Conservation (phyloP, 441 rosid genomes). For the Populus hybrid region DNA sequence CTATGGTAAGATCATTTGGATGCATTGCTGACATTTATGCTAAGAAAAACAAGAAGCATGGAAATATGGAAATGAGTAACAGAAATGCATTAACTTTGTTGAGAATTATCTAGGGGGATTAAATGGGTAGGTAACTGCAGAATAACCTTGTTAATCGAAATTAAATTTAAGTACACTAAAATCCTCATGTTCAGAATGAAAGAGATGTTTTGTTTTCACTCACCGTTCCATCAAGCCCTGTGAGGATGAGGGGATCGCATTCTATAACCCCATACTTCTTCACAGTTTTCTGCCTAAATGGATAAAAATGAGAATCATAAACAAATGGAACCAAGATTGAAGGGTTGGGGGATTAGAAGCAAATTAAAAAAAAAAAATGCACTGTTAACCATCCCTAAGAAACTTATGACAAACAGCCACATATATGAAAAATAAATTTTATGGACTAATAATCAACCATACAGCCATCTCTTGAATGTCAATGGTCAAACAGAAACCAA, state of each 20-base stretch:
- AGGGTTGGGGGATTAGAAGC: neutral
- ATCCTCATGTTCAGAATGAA: slow-evolving; percentile 4
- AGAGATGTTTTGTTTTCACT: slow-evolving; percentile 34
- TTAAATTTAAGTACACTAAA: neutral
- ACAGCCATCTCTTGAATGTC: slow-evolving; percentile 12
- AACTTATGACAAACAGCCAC: neutral
- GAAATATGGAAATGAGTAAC: neutral
- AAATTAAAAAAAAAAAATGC: neutral
- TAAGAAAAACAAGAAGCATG: neutral
- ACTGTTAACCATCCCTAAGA: neutral
- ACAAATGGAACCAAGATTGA: neutral
- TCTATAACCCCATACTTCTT: slow-evolving; percentile 82
- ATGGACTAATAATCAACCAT: neutral
- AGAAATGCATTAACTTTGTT: neutral
- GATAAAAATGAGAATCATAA: slow-evolving; percentile 15
- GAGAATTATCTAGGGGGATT: neutral
- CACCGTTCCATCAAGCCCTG: slow-evolving; percentile 77
- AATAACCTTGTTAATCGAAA: neutral
- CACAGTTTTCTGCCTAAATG: slow-evolving; percentile 54
- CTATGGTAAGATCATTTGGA: neutral
- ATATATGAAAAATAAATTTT: neutral
- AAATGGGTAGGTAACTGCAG: neutral
- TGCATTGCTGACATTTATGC: neutral
- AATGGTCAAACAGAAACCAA: slow-evolving; percentile 6
- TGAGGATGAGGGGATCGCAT: slow-evolving; percentile 71